Evolutionary conservation across 2,329 filamentous ascomycete species (phyloP).

Genomic region (Penicillium sp.): DNA sequence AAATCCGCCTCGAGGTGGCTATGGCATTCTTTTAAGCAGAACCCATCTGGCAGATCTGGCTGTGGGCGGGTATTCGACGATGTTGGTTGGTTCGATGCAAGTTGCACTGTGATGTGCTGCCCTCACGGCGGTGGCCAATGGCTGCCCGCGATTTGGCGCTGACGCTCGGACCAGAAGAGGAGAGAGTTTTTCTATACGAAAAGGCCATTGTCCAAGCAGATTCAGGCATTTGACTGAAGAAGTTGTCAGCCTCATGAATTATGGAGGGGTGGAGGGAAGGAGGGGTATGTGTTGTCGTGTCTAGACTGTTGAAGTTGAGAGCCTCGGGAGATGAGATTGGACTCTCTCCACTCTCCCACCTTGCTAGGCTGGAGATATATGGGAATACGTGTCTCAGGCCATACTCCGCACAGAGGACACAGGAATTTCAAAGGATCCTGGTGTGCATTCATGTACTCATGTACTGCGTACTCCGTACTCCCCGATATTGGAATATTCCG

Average conservation of each 20-base stretch:
- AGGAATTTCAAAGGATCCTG: neutral
- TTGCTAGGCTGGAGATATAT: neutral
- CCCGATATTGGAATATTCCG: neutral
- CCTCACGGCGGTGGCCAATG: neutral
- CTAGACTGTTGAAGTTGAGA: neutral
- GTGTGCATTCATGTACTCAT: neutral
- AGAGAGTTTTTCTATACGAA: slow-evolving; percentile 1
- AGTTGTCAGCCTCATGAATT: neutral
- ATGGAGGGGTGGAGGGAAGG: neutral
- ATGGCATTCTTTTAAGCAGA: slow-evolving; percentile 18
- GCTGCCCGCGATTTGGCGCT: neutral
- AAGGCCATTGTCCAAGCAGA: neutral
- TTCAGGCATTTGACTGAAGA: neutral
- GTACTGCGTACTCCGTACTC: neutral
- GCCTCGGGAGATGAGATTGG: neutral
- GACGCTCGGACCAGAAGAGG: slow-evolving; percentile 1
- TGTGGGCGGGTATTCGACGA: slow-evolving; percentile 9
- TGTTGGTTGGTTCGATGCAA: slow-evolving; percentile 7
- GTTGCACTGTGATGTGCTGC: slow-evolving; percentile 6
- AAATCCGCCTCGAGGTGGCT: slow-evolving; percentile 20
- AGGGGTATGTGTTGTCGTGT: neutral
- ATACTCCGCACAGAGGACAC: neutral
- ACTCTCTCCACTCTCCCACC: neutral
- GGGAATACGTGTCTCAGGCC: neutral
- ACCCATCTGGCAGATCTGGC: neutral